phyloP scores from a whole-genome alignment of 345 rosid species.

The Linum trigynum region DNA sequence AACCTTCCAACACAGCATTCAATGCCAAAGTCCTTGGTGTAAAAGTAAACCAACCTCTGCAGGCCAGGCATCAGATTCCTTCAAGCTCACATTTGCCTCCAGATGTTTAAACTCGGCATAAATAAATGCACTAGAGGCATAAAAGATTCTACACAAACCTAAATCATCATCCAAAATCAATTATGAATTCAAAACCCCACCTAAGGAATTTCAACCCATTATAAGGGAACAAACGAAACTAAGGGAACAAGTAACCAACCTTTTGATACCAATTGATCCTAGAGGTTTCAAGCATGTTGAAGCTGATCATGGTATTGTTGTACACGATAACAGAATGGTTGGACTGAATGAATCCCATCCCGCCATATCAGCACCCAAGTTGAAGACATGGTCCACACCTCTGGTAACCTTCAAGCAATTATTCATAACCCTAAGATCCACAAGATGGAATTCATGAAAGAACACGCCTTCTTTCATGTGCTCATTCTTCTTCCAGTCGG shows the following conservation, averaged over 20 bases:
- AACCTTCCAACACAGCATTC: constrained; percentile 95
- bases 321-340: constrained; percentile 98
- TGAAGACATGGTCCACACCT: constrained; percentile 84
- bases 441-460: constrained; percentile 92
- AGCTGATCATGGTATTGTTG: constrained; percentile 97
- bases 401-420: constrained; percentile 78
- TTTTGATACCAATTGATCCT: constrained; percentile 79
- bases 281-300: constrained; percentile 93
- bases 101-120: constrained; percentile 97
- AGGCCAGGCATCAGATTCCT: constrained; percentile 99
- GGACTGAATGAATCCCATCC: constrained; percentile 98
- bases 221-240: background rate
- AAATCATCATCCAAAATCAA: constrained; percentile 6
- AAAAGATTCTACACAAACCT: constrained; percentile 59
- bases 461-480: constrained; percentile 99
- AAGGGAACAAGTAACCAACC: constrained; percentile 9
- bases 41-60: constrained; percentile 75
- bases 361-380: constrained; percentile 99
- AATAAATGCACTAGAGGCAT: constrained; percentile 99
- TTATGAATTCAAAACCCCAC: background rate
- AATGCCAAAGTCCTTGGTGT: constrained; percentile 86
- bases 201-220: background rate
- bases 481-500: constrained; percentile 99
- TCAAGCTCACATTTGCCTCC: constrained; percentile 93
- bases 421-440: constrained; percentile 92